Conservation (phyloP, 192 early-diverging fungal species). For the Coemansia sp. region DNA sequence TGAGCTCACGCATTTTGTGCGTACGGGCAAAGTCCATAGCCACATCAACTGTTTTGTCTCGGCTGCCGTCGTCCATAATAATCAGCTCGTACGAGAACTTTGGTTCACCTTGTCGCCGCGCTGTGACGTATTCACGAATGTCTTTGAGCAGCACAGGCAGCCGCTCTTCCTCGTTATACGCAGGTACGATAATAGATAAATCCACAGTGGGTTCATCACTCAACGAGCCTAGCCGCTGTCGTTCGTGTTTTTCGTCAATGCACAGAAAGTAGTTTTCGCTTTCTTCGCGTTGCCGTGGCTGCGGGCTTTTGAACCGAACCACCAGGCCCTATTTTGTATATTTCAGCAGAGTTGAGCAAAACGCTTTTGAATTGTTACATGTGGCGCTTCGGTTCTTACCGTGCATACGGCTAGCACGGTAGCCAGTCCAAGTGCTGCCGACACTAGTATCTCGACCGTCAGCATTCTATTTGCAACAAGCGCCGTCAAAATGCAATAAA, state of each 20-base stretch:
- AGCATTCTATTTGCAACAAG: background rate
- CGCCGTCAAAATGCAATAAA: no score
- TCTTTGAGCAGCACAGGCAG: slow-evolving; percentile 86
- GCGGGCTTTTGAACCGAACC: slow-evolving; percentile 43
- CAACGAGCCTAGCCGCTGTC: slow-evolving; percentile 29
- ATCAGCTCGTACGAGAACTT: slow-evolving; percentile 81
- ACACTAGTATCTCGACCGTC: slow-evolving; percentile 9
- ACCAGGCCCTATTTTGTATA: slow-evolving; percentile 18
- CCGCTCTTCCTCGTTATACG: slow-evolving; percentile 86
- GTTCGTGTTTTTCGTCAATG: slow-evolving; percentile 39
- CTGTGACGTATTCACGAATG: slow-evolving; percentile 64
- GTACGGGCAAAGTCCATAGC: slow-evolving; percentile 67
- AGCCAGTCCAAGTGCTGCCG: slow-evolving; percentile 9
- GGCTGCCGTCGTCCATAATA: slow-evolving; percentile 90
- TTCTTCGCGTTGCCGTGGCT: slow-evolving; percentile 41
- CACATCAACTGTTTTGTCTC: slow-evolving; percentile 70
- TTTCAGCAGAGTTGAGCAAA: no score
- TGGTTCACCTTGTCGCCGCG: slow-evolving; percentile 38
- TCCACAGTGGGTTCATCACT: slow-evolving; percentile 45
- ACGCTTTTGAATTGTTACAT: no score
- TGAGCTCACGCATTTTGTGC: slow-evolving; percentile 60
- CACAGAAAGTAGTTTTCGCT: slow-evolving; percentile 52
- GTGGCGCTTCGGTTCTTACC: slow-evolving; percentile 10
- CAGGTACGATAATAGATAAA: slow-evolving; percentile 83
- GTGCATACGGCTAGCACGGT: slow-evolving; percentile 16